Evolutionary conservation across 495 filamentous ascomycete species (phyloP), one percentile per base, ranked within the genome.

Genomic region (Penicillium longicatenatum): DNA sequence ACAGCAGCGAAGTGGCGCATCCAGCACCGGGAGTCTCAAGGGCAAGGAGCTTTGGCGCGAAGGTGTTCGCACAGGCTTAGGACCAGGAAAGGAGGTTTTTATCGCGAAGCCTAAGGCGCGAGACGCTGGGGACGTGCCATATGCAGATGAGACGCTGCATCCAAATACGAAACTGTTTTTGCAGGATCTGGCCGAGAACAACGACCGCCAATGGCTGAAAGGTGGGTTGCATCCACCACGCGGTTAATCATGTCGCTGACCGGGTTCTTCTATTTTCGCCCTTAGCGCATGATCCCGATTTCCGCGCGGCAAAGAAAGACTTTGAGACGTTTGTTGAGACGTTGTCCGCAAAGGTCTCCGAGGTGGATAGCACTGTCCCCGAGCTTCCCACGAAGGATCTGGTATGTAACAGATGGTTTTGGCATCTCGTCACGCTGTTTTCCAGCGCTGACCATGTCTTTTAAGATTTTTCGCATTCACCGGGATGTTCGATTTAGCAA

Each of bases 331-430:
- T 89, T 59, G 82, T 91, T 24, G 87, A 87, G 54, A 75, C 76
- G 39, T 69, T 94, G 21, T 88, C 88, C 7, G 75, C 86, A 54
- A 87, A 87, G 66, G 82, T 96, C 57, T 76, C 80, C 19, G 85
- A 86, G 48, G 74, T 77, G 30, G 92, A 96, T 66, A 77, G 84
- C 19, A 95, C 90, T 8, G 83, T 96, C 56, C 92, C 92, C 0
- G 90, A 93, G 59, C 75, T 95, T 24, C 91, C 92, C 7, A 75
- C 84, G 26, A 91, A 92, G 64, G 91, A 96, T 68, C 75, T 96
- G 62, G 84, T 87, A 64, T 61, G 81, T 71, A 12, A 29, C 8
- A 20, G 6, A 26, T n/a, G 26, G 16, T 31, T 42, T 46, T 30
- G 30, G 19, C 14, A 10, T 35, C 24, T 41, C 21, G 14, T 42